These are phyloP conservation scores for Botrytis porri DNA, from an alignment of 2,329 filamentous ascomycete species.

Conservation along the genomic window DNA sequence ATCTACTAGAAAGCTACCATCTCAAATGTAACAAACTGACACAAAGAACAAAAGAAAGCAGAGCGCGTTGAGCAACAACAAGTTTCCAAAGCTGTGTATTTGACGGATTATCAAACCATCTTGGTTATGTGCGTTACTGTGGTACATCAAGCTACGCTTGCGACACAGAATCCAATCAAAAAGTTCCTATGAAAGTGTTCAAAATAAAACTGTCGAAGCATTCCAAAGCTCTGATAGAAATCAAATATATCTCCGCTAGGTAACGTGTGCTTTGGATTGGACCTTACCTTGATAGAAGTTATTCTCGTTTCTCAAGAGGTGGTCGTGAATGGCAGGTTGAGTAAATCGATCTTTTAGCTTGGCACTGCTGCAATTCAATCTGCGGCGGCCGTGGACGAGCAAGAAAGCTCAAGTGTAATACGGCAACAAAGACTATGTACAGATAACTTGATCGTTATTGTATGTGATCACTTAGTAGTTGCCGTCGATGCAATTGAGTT, in stretches of 20 bases:
- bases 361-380: too few relatives aligned
- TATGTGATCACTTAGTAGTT: background rate
- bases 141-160: background rate
- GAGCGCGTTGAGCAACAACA: background rate
- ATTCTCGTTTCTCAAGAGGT: background rate
- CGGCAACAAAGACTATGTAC: background rate
- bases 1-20: background rate
- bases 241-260: background rate
- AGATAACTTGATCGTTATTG: background rate
- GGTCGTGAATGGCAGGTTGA: background rate
- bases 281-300: background rate
- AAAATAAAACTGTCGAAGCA: background rate
- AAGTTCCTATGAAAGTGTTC: background rate
- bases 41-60: background rate
- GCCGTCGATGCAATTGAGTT: background rate
- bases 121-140: background rate
- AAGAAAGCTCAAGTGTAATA: too few relatives aligned
- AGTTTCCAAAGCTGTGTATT: background rate
- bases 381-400: too few relatives aligned
- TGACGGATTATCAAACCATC: background rate
- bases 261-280: background rate
- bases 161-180: background rate
- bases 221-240: background rate
- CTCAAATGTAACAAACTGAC: too few relatives aligned
- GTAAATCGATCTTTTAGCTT: background rate